phyloP scores from a whole-genome alignment of 306 rosid genomes.

The Canavalia ensiformis region DNA sequence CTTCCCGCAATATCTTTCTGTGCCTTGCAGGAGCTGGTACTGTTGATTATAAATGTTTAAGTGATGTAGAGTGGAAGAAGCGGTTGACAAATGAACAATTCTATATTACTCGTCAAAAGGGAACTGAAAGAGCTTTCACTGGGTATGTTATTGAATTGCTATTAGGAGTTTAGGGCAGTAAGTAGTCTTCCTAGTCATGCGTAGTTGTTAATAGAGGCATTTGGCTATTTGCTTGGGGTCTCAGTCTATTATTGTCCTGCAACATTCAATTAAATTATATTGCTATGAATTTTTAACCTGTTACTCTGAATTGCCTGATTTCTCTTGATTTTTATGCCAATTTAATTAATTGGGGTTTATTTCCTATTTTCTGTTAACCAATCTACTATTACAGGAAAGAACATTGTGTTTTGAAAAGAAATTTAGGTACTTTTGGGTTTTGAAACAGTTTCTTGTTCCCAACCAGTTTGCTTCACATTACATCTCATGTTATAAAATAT shows the following conservation, averaged over 20 bases:
- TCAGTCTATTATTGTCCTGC: neutral
- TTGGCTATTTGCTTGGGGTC: neutral
- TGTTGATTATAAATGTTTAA: slow-evolving; percentile 67
- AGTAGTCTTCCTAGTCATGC: neutral
- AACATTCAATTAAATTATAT: neutral
- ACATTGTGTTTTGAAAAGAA: neutral
- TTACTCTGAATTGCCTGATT: neutral
- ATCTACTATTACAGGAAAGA: neutral
- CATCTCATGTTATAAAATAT: neutral
- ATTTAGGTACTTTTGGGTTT: neutral
- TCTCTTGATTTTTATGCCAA: neutral
- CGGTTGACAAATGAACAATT: slow-evolving; percentile 74
- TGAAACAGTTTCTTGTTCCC: neutral
- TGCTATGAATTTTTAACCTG: neutral
- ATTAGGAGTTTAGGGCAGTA: neutral
- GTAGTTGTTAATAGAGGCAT: neutral
- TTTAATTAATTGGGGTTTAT: neutral
- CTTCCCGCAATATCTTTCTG: slow-evolving; percentile 1
- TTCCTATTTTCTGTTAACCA: neutral
- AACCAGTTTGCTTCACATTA: slow-evolving; percentile 1
- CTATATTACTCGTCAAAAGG: slow-evolving; percentile 83
- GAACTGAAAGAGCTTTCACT: slow-evolving; percentile 95
- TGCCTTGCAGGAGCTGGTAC: slow-evolving; percentile 59
- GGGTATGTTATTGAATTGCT: slow-evolving; percentile 65
- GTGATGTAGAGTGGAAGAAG: slow-evolving; percentile 81